These are phyloP conservation scores for Hanseniaspora pseudoguilliermondii DNA, from an alignment of 805 yeast genomes.

Conservation along the genomic window DNA sequence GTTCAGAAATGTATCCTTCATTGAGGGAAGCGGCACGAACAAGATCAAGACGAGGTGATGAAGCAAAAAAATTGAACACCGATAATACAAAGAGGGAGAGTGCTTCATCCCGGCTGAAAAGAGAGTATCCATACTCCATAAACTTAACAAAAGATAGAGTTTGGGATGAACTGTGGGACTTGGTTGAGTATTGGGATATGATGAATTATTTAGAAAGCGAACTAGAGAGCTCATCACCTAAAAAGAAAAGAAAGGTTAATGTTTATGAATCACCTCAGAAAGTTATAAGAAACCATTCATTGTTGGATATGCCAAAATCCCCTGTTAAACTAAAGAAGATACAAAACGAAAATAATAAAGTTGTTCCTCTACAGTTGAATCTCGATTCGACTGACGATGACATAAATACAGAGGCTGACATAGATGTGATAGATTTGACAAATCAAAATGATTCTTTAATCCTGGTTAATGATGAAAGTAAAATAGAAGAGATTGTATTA, in stretches of 20 bases:
- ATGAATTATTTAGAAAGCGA: neutral
- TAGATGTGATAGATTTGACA: neutral
- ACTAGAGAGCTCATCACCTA: neutral
- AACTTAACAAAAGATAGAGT: neutral
- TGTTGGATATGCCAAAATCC: neutral
- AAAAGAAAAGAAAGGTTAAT: neutral
- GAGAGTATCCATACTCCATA: neutral
- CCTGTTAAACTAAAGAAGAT: neutral
- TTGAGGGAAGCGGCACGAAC: neutral
- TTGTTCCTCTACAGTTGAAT: neutral
- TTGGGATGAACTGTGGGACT: constrained; percentile 3
- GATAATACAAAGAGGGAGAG: neutral
- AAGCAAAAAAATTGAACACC: neutral
- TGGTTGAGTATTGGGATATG: constrained; percentile 4
- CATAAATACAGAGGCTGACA: neutral
- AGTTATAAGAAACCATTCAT: neutral
- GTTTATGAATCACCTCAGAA: neutral
- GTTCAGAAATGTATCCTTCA: neutral
- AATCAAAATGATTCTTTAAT: neutral
- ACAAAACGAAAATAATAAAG: neutral
- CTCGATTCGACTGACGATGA: neutral
- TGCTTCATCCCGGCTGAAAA: neutral
- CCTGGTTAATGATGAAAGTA: neutral
- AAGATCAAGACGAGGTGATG: neutral
- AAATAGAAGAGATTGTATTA: neutral